Percentiles rank a stretch among this genome's conserved stretches.
These are phyloP conservation scores for Powellomyces hirtus DNA, from an alignment of 192 early-diverging fungal species.

Conservation along the genomic window DNA sequence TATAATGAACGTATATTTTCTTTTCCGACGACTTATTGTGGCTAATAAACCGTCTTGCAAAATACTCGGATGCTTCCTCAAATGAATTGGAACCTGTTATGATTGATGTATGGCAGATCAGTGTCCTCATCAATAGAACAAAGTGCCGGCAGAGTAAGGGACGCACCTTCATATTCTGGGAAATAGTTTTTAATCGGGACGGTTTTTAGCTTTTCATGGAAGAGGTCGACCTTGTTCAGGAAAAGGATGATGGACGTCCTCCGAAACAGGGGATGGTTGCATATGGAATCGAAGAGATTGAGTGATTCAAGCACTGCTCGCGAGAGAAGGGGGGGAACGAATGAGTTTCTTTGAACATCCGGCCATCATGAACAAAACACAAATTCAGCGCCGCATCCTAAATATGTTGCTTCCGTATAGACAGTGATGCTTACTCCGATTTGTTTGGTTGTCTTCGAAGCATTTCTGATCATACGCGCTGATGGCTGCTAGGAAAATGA, in stretches of 20 bases:
- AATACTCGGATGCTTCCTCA: conserved; percentile 46
- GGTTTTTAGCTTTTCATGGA: conserved; percentile 81
- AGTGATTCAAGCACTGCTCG: conserved; percentile 86
- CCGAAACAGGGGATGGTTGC: conserved; percentile 95
- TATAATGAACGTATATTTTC: conserved; percentile 66
- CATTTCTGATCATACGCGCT: conserved; percentile 95
- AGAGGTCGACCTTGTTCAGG: conserved; percentile 97
- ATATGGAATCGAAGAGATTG: conserved; percentile 96
- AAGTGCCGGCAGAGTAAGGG: too few relatives aligned
- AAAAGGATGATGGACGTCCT: conserved; percentile 97
- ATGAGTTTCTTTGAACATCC: too few relatives aligned
- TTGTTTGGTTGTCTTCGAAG: conserved; percentile 93
- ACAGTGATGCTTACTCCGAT: conserved; percentile 71
- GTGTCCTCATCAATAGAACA: too few relatives aligned
- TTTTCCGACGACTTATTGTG: conserved; percentile 49
- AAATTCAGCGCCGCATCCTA: too few relatives aligned
- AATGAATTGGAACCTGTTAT: conserved; percentile 83
- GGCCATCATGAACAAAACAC: too few relatives aligned
- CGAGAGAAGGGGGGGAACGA: too few relatives aligned
- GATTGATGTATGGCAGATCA: too few relatives aligned
- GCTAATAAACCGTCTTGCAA: conserved; percentile 40
- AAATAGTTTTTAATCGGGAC: conserved; percentile 89
- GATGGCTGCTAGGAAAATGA: conserved; percentile 94
- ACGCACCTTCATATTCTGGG: conserved; percentile 62
- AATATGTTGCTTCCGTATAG: too few relatives aligned